Conservation (phyloP, 139 green algal genomes). For the Chlamydomonas asymmetrica region DNA sequence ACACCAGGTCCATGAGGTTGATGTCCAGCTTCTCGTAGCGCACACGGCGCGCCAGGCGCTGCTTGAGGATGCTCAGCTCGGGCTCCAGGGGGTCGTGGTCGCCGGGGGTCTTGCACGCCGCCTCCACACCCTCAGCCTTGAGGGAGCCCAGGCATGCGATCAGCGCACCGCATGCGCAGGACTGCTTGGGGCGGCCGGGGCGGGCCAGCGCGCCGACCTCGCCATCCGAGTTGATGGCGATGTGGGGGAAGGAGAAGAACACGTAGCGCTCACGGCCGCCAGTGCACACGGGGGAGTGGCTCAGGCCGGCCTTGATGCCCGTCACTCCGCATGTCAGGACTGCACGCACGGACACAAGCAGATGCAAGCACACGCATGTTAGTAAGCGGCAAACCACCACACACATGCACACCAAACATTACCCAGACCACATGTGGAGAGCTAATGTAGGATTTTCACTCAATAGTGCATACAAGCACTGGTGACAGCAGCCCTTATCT, state of each 20-base stretch:
- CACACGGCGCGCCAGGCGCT: conserved; percentile 72
- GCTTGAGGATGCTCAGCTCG: conserved; percentile 87
- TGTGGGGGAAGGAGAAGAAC: conserved; percentile 93
- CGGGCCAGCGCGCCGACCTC: conserved; percentile 73
- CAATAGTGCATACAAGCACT: no score
- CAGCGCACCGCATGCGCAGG: conserved; percentile 83
- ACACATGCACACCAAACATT: no score
- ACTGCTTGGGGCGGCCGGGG: conserved; percentile 54
- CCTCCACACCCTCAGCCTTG: conserved; percentile 47
- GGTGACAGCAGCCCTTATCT: no score
- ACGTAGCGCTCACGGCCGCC: conserved; percentile 82
- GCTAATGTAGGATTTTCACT: no score
- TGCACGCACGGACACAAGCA: no score
- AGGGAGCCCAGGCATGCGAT: conserved; percentile 29
- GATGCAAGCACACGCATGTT: no score
- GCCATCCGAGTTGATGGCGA: conserved; percentile 75
- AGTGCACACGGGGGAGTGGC: conserved; percentile 48
- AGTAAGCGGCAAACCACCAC: no score
- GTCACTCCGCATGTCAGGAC: conserved; percentile 85
- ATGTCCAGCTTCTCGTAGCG: conserved; percentile 49
- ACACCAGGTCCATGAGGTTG: conserved; percentile 58
- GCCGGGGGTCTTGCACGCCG: conserved; percentile 39
- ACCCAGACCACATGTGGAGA: no score
- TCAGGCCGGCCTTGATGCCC: conserved; percentile 58
- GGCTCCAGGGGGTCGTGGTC: conserved; percentile 78